Evolutionary conservation across 2,329 filamentous ascomycete genomes (phyloP), one percentile per base, ranked within the genome.

Genomic region (Cercospora nicotianae): DNA sequence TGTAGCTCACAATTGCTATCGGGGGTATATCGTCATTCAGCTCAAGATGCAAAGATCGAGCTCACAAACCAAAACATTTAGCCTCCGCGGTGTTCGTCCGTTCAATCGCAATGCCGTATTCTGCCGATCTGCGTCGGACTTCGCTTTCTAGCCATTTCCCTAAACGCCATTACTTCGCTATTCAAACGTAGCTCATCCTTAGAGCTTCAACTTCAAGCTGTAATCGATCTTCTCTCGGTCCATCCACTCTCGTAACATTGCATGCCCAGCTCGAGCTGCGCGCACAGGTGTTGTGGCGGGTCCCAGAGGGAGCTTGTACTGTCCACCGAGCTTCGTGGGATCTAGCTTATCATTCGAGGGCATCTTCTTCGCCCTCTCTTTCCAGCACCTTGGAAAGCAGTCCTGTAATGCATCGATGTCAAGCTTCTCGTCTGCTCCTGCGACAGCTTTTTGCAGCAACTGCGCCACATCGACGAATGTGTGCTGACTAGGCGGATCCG

Each of bases 161-260:
- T 18, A 57, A 57, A 57, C 53, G 53, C 26, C 28, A 57, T 31
- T 57, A 26, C 23, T 28, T 31, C 28, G 28, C 26, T 57, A 31
- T 31, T 30, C 53, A 42, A 39, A 57, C 61, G 51, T 45, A 64
- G 61, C 61, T 64, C 61, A 42, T 28, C 33, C 61, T 64, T 51
- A 65, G 53, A 75, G 66, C 70, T 74, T 74, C n/a, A 77, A 66
- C 65, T 72, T 70, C 69, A 74, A 30, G 18, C 62, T 66, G 62
- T 75, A 77, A 20, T 65, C 69, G 12, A 75, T 13, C 31, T 67
- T 64, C 23, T 74, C 69, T 64, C 64, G 68, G 42, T 67, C 68
- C 59, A 80, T 78, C 77, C 81, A 84, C 72, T 84, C 82, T 23
- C 70, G 69, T 18, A 84, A 69, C 60, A 83, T 79, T 59, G 75